These are phyloP conservation scores for Anacardium occidentale DNA, from an alignment of 345 rosid species.

Conservation along the genomic window DNA sequence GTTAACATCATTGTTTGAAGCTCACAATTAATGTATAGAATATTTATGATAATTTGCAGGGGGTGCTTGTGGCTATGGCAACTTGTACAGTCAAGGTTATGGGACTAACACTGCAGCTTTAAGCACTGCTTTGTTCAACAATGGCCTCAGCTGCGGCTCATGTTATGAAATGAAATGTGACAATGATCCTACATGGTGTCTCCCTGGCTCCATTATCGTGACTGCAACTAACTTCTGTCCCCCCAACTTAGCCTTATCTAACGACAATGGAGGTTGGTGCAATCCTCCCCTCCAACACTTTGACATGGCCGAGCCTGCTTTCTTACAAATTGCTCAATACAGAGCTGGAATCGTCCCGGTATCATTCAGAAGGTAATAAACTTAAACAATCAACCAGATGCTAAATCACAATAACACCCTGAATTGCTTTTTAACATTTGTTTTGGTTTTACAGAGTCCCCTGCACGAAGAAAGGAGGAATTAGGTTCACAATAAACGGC, in stretches of 20 bases:
- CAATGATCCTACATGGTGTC: slow-evolving; percentile 69
- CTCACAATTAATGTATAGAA: no score
- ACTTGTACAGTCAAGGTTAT: slow-evolving; percentile 69
- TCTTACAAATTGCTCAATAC: slow-evolving; percentile 93
- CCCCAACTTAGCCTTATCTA: slow-evolving; percentile 65
- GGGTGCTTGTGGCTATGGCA: slow-evolving; percentile 82
- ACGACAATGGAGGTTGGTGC: slow-evolving; percentile 97
- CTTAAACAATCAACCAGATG: not conserved
- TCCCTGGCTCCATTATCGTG: slow-evolving; percentile 56
- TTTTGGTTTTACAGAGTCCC: slow-evolving; percentile 51
- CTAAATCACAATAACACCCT: no score
- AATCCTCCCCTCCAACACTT: slow-evolving; percentile 97
- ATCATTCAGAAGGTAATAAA: slow-evolving; percentile 73
- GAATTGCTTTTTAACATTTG: not conserved
- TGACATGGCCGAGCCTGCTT: slow-evolving; percentile 96
- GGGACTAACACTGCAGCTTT: slow-evolving; percentile 80
- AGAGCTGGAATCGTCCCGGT: slow-evolving; percentile 92
- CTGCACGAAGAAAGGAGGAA: slow-evolving; percentile 86
- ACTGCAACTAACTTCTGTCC: slow-evolving; percentile 92
- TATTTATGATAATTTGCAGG: slow-evolving; percentile 36
- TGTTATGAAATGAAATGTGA: slow-evolving; percentile 73
- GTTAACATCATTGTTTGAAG: not conserved
- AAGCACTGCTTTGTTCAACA: slow-evolving; percentile 76
- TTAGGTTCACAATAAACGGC: slow-evolving; percentile 82
- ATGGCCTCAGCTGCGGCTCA: slow-evolving; percentile 74